Percentiles rank a stretch among this genome's conserved stretches.
These are phyloP conservation scores for Solanum chilense DNA, from an alignment of 257 asterid species.

Conservation along the genomic window DNA sequence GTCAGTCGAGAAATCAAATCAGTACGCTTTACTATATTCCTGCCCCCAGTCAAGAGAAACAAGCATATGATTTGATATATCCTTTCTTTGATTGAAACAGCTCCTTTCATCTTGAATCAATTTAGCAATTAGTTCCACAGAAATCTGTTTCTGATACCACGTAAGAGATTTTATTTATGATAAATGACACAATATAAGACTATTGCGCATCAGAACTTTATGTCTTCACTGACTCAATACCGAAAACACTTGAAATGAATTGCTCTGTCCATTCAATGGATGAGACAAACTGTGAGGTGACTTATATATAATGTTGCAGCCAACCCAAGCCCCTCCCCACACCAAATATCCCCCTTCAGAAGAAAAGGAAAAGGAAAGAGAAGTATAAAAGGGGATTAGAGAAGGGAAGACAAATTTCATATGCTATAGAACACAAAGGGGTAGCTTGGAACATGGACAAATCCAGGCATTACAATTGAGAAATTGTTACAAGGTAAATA, in stretches of 20 bases:
- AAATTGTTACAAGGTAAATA: not conserved
- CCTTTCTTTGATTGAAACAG: not conserved
- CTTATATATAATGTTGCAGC: not conserved
- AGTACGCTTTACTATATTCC: not conserved
- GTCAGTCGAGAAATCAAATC: not conserved
- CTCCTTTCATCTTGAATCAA: constrained; percentile 1
- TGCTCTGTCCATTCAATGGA: not conserved
- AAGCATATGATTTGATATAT: not conserved
- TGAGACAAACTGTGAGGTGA: not conserved
- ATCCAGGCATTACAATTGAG: not conserved
- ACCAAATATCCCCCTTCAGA: not conserved
- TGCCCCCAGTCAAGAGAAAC: not conserved
- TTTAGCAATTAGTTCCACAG: not conserved
- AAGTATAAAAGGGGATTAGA: not conserved
- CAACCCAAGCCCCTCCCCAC: not conserved
- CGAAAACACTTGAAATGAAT: not conserved
- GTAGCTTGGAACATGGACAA: not conserved
- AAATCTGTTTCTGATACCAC: not conserved
- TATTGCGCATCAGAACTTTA: not conserved
- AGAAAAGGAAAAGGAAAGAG: not conserved
- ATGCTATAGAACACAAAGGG: not conserved
- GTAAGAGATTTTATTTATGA: not conserved
- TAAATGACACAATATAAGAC: not conserved
- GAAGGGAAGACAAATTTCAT: not conserved
- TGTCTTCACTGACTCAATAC: not conserved